phyloP scores from a whole-genome alignment of 2,329 filamentous ascomycete species.

The Ophiocordyceps camponoti-saundersi region DNA sequence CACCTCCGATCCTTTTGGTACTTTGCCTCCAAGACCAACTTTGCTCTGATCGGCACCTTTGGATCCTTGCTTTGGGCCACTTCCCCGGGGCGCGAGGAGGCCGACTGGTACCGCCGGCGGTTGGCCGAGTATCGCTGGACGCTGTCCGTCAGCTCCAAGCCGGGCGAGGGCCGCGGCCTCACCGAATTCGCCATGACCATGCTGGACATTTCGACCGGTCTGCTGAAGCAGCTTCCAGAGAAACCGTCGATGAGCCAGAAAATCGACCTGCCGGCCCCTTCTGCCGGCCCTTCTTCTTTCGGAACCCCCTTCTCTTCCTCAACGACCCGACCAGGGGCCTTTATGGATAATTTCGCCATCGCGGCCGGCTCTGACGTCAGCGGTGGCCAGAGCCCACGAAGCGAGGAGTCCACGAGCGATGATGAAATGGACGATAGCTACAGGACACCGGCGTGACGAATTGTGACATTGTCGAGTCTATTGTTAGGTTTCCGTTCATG shows the following conservation, averaged over 20 bases:
- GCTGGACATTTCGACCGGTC: conserved; percentile 52
- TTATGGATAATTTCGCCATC: conserved; percentile 24
- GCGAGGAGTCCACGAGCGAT: conserved; percentile 33
- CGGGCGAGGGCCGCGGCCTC: conserved; percentile 38
- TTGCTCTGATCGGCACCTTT: conserved; percentile 88
- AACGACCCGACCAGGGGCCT: conserved; percentile 15
- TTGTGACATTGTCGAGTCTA: background rate
- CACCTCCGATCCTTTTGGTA: conserved; percentile 91
- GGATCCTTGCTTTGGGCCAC: conserved; percentile 82
- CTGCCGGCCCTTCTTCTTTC: conserved; percentile 9
- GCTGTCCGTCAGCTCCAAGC: conserved; percentile 66
- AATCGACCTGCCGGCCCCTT: conserved; percentile 24
- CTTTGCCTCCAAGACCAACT: conserved; percentile 75
- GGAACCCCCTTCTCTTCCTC: conserved; percentile 13
- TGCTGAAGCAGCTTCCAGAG: conserved; percentile 53
- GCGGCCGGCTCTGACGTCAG: conserved; percentile 30
- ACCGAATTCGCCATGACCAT: conserved; percentile 63
- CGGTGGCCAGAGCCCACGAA: conserved; percentile 31
- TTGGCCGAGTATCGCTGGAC: conserved; percentile 91
- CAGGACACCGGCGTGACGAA: background rate
- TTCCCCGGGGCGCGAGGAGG: conserved; percentile 71
- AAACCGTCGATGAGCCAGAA: conserved; percentile 49
- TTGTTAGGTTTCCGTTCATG: background rate
- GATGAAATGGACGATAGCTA: conserved; percentile 30
- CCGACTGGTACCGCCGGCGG: conserved; percentile 76